Base-by-base conservation (phyloP, 129 eudicot species). In the Flaveria robusta region DNA sequence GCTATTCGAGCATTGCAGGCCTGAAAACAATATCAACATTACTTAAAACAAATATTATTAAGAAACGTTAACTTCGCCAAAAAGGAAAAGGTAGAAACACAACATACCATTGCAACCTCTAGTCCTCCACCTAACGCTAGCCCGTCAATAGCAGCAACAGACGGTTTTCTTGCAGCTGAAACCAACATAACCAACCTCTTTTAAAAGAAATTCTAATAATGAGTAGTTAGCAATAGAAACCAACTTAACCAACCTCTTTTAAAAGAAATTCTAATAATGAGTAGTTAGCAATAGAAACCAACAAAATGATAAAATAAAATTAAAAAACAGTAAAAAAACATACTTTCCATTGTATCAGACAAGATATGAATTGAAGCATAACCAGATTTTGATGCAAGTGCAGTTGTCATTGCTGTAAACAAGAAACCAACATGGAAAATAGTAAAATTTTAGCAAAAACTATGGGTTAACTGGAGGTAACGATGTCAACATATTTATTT, bases 111-210 rank as follows among this genome's bases (percentile, higher is more conserved):
- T 47, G 99, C 99, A 79, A 95, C 92, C 75, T 95, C 99, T 74
- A 95, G 59, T 52, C 99, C 99, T 81, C 99, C 99, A 74, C 99
- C 99, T 69, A 91, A 81, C 24, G 99, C 97, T 72, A 89, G 91
- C 31, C 99, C 99, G 27, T 95, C 99, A 70, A 95, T 89, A 68
- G 99, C 99, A 79, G 99, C 99, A 19, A 95, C 96, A 19, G 96
- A 87, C 4, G 99, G 99, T 79, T 95, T 95, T 68, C 51, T 89
- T 11, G 94, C 92, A 80, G 94, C 99, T 94, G 76, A 49, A 73
- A 74, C 49, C 59, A 77, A 51, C 43, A 43, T 64, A 73, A 70
- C 49, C 59, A 77, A 51, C 43, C 24, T 64, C 24, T 59, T 15
- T 1, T 54, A 22, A 0, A 7, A 34, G 18, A 60, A 54, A 49